A percentile compares a stretch with the other conserved stretches of the same genome.
Evolutionary conservation across 129 eudicot species (phyloP).

Genomic region (Flaveria sonorensis): DNA sequence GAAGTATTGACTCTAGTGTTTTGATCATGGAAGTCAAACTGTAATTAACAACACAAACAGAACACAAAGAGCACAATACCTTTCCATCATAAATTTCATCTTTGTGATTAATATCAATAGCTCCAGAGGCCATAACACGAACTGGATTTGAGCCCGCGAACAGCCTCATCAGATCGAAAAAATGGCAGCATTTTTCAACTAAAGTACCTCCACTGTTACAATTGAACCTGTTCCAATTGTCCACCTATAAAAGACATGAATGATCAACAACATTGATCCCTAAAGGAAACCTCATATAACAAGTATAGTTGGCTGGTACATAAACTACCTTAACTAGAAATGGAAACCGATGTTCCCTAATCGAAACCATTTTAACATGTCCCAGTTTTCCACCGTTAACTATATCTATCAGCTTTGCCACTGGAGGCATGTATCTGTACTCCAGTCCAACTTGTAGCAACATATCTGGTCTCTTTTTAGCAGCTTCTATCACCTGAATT

Average conservation of each 20-base stretch:
- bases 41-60: not conserved
- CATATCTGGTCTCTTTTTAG: conserved; percentile 81
- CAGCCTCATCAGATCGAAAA: conserved; percentile 96
- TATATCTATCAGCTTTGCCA: conserved; percentile 85
- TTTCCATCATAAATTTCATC: conserved; percentile 91
- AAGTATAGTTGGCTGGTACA: not conserved
- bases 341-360: conserved; percentile 93
- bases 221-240: conserved; percentile 94
- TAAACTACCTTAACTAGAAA: conserved; percentile 77
- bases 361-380: conserved; percentile 84
- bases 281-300: not conserved
- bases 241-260: conserved; percentile 49
- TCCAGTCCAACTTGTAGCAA: conserved; percentile 94
- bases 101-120: conserved; percentile 88
- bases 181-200: conserved; percentile 99
- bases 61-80: conserved; percentile 44
- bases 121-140: conserved; percentile 98
- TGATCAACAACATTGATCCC: conserved; percentile 11
- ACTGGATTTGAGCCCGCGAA: conserved; percentile 88
- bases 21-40: conserved; percentile 29
- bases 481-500: conserved; percentile 82
- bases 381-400: conserved; percentile 81
- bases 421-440: conserved; percentile 99
- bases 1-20: not conserved
- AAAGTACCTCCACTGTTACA: conserved; percentile 92